Conservation (phyloP, 2,329 filamentous ascomycete species). For the Exophiala aquamarina region DNA sequence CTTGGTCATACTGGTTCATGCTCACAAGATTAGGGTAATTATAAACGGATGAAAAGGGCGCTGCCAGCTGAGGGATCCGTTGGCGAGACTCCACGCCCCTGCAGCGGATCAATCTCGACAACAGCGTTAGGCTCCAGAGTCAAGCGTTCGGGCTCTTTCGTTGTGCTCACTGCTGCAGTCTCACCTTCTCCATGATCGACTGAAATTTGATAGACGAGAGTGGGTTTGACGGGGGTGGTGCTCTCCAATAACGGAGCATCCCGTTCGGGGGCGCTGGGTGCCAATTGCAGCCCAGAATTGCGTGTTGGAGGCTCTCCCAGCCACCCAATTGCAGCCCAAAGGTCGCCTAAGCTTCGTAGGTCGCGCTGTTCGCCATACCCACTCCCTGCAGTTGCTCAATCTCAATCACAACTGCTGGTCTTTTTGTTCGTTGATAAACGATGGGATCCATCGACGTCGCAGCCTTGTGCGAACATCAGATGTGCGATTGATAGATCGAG, state of each 20-base stretch:
- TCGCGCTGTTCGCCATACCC: slow-evolving; percentile 5
- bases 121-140: too few relatives aligned
- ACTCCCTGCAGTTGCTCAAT: slow-evolving; percentile 13
- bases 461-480: slow-evolving; percentile 19
- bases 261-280: slow-evolving; percentile 14
- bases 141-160: too few relatives aligned
- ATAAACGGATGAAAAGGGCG: not conserved
- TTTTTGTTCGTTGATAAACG: slow-evolving; percentile 13
- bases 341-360: slow-evolving; percentile 19
- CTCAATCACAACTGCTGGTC: slow-evolving; percentile 24
- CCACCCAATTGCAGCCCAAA: slow-evolving; percentile 22
- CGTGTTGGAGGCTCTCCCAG: slow-evolving; percentile 17
- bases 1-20: slow-evolving; percentile 24
- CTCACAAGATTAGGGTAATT: slow-evolving; percentile 20
- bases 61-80: too few relatives aligned
- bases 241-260: slow-evolving; percentile 18
- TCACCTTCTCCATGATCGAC: too few relatives aligned
- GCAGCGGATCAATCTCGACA: not conserved
- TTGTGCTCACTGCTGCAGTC: too few relatives aligned
- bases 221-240: slow-evolving; percentile 8
- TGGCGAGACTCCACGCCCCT: not conserved
- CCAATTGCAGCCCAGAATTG: slow-evolving; percentile 18
- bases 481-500: too few relatives aligned
- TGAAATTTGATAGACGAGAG: slow-evolving; percentile 25
- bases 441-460: slow-evolving; percentile 11